A percentile compares a stretch with the other conserved stretches of the same genome.
These are phyloP conservation scores for Pichia scutulata DNA, from an alignment of 805 yeast species.

Conservation along the genomic window DNA sequence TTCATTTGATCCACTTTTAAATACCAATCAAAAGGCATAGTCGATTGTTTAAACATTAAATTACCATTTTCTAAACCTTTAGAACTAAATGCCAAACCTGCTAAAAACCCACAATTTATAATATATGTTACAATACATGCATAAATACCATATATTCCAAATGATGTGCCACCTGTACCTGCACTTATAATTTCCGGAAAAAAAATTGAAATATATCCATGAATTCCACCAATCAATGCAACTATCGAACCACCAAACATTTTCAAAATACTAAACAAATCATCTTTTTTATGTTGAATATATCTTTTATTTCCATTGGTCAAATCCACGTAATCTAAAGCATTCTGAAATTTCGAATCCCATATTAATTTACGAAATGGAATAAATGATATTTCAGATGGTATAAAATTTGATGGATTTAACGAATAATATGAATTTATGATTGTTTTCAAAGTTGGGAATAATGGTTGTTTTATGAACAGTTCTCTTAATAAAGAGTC, in stretches of 20 bases:
- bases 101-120: slow-evolving; percentile 39
- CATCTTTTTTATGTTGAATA: slow-evolving; percentile 26
- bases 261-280: slow-evolving; percentile 27
- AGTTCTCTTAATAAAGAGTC: slow-evolving; percentile 16
- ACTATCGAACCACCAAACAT: slow-evolving; percentile 36
- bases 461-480: slow-evolving; percentile 21
- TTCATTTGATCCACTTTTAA: slow-evolving; percentile 60
- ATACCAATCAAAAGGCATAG: slow-evolving; percentile 56
- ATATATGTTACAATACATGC: slow-evolving; percentile 44
- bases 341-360: slow-evolving; percentile 49
- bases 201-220: slow-evolving; percentile 37
- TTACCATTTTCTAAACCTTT: slow-evolving; percentile 44
- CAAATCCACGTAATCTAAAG: slow-evolving; percentile 49
- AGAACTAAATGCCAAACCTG: slow-evolving; percentile 35
- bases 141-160: slow-evolving; percentile 34
- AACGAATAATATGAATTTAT: slow-evolving; percentile 22
- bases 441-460: slow-evolving; percentile 18
- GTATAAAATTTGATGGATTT: slow-evolving; percentile 22
- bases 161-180: slow-evolving; percentile 26
- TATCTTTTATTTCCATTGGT: slow-evolving; percentile 55
- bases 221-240: slow-evolving; percentile 37
- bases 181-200: slow-evolving; percentile 23
- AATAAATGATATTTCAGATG: slow-evolving; percentile 41
- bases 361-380: slow-evolving; percentile 55
- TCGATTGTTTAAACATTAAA: slow-evolving; percentile 57